Evolutionary conservation across 179 eudicot genomes (phyloP).

Genomic region (Gypsophila paniculata): DNA sequence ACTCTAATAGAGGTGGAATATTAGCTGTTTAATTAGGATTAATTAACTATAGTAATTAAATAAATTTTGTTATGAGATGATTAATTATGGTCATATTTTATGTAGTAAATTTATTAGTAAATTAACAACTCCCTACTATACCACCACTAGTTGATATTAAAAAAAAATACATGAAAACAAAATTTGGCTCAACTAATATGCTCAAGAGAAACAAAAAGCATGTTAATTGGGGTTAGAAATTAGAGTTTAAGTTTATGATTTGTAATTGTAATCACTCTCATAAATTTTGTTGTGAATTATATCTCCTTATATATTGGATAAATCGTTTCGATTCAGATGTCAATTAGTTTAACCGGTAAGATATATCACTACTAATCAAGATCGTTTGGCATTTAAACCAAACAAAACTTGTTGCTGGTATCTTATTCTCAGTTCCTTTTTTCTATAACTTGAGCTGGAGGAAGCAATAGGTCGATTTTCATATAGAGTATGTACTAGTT

Average conservation of each 20-base stretch:
- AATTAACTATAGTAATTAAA: neutral
- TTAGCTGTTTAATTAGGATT: constrained; percentile 29
- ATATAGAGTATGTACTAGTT: too few species aligned
- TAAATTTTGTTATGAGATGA: constrained; percentile 7
- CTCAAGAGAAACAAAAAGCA: neutral
- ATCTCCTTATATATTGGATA: neutral
- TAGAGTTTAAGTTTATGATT: constrained; percentile 18
- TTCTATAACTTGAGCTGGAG: too few species aligned
- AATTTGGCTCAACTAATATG: constrained; percentile 17
- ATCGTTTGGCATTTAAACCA: too few species aligned
- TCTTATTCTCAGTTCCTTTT: too few species aligned
- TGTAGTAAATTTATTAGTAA: too few species aligned
- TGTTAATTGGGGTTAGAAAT: neutral
- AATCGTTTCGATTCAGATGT: neutral
- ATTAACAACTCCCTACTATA: neutral
- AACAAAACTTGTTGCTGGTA: too few species aligned
- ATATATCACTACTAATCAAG: too few species aligned
- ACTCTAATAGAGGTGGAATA: constrained; percentile 32
- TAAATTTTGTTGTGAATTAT: constrained; percentile 23
- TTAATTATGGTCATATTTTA: neutral
- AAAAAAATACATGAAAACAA: neutral
- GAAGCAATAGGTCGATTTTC: too few species aligned
- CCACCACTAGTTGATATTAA: neutral
- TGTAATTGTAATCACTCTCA: constrained; percentile 22
- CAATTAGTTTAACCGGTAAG: too few species aligned